Evolutionary conservation across 176 grass and related monocot species (phyloP).

Genomic region (Microstegium vimineum): DNA sequence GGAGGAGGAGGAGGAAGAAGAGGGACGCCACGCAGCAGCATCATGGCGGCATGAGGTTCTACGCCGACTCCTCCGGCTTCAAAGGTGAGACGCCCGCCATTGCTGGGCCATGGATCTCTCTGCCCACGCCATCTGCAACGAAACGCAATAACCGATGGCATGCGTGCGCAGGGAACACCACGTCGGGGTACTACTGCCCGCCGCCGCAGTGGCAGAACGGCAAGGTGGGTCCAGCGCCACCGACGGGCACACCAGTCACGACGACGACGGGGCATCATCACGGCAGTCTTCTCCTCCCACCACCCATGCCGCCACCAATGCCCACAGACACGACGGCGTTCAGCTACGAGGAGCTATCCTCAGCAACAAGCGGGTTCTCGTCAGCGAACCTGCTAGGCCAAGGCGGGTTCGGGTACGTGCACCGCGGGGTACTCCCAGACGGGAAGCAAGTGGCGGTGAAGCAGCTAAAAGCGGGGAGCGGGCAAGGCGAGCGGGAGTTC

Average conservation of each 20-base stretch:
- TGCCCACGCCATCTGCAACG: not conserved
- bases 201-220: not conserved
- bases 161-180: constrained; percentile 18
- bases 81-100: constrained; percentile 17
- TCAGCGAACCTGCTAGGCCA: constrained; percentile 48
- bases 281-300: not conserved
- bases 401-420: constrained; percentile 63
- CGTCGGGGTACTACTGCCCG: constrained; percentile 6
- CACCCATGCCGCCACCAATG: constrained; percentile 30
- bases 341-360: constrained; percentile 45
- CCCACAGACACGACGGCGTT: constrained; percentile 37
- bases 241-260: not conserved
- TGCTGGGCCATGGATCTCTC: not conserved
- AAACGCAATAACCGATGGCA: not conserved
- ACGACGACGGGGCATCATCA: not conserved
- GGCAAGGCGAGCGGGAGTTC: constrained; percentile 58
- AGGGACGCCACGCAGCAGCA: not conserved
- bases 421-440: constrained; percentile 35
- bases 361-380: constrained; percentile 44
- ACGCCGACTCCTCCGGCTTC: constrained; percentile 42
- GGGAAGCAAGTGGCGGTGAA: constrained; percentile 48
- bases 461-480: constrained; percentile 50
- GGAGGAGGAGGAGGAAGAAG: constrained; percentile 6
- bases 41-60: constrained; percentile 32
- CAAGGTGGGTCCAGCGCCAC: not conserved